Conservation (phyloP, 257 asterid genomes). For the Anisodus tanguticus region DNA sequence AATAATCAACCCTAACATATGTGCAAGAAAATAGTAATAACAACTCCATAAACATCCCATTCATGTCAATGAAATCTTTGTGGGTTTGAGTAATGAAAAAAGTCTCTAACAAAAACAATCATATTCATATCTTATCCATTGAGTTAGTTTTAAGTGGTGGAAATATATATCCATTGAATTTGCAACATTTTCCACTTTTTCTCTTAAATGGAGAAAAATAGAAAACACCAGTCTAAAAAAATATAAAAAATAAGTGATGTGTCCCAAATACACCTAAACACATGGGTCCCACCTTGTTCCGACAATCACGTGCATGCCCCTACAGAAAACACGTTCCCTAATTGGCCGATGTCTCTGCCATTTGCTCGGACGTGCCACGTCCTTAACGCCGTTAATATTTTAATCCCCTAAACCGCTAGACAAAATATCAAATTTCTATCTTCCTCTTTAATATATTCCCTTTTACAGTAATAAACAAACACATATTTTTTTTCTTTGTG, state of each 20-base stretch:
- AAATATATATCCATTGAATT: not conserved
- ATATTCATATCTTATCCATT: not conserved
- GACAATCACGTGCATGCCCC: constrained; percentile 51
- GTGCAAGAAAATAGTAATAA: too few species aligned
- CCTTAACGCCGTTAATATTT: not conserved
- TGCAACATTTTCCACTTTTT: constrained; percentile 1
- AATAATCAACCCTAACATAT: too few species aligned
- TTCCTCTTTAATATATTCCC: not conserved
- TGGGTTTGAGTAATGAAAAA: not conserved
- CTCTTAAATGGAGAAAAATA: not conserved
- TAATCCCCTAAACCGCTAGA: not conserved
- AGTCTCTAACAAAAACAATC: not conserved
- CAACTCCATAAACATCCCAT: not conserved
- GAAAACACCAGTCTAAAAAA: not conserved
- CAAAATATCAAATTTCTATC: constrained; percentile 4
- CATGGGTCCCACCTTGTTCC: constrained; percentile 36
- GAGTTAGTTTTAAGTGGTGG: constrained; percentile 8
- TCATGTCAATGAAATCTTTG: not conserved
- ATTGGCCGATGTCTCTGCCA: constrained; percentile 29
- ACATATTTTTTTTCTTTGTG: too few species aligned
- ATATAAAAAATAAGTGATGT: not conserved
- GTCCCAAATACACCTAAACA: constrained; percentile 1
- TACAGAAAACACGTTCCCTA: constrained; percentile 45
- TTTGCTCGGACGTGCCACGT: constrained; percentile 24
- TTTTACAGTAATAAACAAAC: not conserved